Evolutionary conservation across 306 rosid species (phyloP), one percentile per base, ranked within the genome.

Genomic region (Potentilla sterilis): DNA sequence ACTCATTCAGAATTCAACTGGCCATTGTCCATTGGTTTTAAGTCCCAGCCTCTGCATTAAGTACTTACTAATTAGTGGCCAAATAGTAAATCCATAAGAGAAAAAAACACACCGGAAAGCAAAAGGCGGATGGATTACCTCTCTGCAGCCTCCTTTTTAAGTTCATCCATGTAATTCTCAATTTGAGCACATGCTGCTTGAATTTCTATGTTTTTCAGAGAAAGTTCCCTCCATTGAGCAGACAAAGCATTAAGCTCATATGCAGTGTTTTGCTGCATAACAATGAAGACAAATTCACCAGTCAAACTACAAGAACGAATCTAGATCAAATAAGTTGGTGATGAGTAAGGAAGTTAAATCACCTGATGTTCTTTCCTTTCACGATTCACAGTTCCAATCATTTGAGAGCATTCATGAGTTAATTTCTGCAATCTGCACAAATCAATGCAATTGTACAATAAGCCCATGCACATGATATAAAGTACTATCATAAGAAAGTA

Each of bases 311-410:
- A 44, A 35, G 49, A 65, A 22, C 52, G 22, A 47, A 78, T 69
- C 48, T 67, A 82, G 35, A 78, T 62, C 48, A 34, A 43, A 59
- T 63, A 77, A 43, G 9, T 28, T 16, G 59, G 74, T 67, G 48
- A 66, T 38, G 38, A 62, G 65, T 41, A 66, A 57, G 73, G 67
- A 76, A 73, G 67, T 75, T 78, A 65, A 58, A 70, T 81, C 79
- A 94, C 98, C 95, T 95, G 98, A 81, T 90, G 98, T 76, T 87
- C 89, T 86, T 95, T 92, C 81, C 98, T 90, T 77, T 92, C 97
- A 43, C 97, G 98, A 63, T 95, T 92, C 57, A 92, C 97, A 37
- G 88, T 86, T 84, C 92, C 98, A 81, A 90, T 95, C 86, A 90
- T 84, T 28, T 88, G 91, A 65, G 74, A 83, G 75, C 87, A 91